These are phyloP conservation scores for Leucaena leucocephala DNA, from an alignment of 306 rosid genomes.

Conservation along the genomic window DNA sequence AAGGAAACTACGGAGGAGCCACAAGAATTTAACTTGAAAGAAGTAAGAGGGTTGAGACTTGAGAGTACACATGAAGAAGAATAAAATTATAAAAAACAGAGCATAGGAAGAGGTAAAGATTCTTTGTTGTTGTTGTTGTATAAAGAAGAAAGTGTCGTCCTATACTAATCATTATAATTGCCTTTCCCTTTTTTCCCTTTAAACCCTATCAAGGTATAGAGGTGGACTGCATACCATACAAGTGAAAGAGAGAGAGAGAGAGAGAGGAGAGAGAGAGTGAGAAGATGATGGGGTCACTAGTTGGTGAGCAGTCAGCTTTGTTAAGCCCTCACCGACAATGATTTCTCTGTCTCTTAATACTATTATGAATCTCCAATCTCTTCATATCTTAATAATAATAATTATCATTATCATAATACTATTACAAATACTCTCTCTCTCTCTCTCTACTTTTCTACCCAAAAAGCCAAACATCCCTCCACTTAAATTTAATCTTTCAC, in stretches of 20 bases:
- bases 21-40: not conserved
- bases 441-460: conserved; percentile 41
- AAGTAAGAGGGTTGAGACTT: not conserved
- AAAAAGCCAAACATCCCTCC: conserved; percentile 37
- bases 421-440: conserved; percentile 38
- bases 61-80: not conserved
- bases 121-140: conserved; percentile 42
- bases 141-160: conserved; percentile 50
- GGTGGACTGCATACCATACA: conserved; percentile 34
- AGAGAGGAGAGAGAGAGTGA: conserved; percentile 3
- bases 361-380: not conserved
- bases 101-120: conserved; percentile 57
- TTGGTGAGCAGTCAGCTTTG: conserved; percentile 42
- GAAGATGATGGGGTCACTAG: conserved; percentile 19
- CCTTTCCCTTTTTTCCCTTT: conserved; percentile 10
- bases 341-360: conserved; percentile 40
- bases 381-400: not conserved
- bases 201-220: conserved; percentile 35
- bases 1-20: not conserved
- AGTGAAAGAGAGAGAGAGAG: not conserved
- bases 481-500: conserved; percentile 42
- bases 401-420: not conserved
- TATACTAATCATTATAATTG: conserved; percentile 50
- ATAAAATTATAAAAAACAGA: conserved; percentile 28
- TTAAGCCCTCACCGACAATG: conserved; percentile 50